phyloP scores from a whole-genome alignment of 176 grass and related monocot species.

The Eragrostis curvula region DNA sequence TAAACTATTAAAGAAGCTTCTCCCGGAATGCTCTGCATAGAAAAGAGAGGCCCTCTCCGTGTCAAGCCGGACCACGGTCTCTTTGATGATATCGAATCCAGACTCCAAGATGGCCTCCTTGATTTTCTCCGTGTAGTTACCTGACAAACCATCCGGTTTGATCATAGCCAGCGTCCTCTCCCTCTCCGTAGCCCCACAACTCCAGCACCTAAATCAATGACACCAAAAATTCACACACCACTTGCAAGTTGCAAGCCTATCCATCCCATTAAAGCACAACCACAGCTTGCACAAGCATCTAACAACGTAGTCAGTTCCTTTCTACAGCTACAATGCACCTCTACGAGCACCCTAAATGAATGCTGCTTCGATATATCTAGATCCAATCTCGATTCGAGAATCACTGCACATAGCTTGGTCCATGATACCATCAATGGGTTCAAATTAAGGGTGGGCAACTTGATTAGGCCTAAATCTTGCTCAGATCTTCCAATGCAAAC shows the following conservation, averaged over 20 bases:
- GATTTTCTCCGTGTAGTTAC: constrained; percentile 66
- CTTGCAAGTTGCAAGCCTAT: not conserved
- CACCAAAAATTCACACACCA: not conserved
- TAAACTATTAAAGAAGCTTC: constrained; percentile 83
- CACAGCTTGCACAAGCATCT: not conserved
- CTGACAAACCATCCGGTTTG: constrained; percentile 80
- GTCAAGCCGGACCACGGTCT: constrained; percentile 56
- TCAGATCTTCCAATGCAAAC: constrained; percentile 20
- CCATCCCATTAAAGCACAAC: not conserved
- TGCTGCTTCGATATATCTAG: not conserved
- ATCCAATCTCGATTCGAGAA: not conserved
- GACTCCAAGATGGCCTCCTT: constrained; percentile 62
- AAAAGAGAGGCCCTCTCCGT: constrained; percentile 60
- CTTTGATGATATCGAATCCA: constrained; percentile 72
- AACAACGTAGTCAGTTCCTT: not conserved
- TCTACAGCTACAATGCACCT: not conserved
- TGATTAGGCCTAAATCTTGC: not conserved
- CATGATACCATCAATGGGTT: not conserved
- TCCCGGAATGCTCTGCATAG: constrained; percentile 76
- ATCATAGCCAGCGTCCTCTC: constrained; percentile 88
- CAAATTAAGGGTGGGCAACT: not conserved
- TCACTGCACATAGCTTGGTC: not conserved
- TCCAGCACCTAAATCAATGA: constrained; percentile 54
- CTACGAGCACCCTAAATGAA: not conserved
- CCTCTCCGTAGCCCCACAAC: constrained; percentile 35